A percentile compares a stretch with the other conserved stretches of the same genome.
phyloP scores from a whole-genome alignment of 2,329 filamentous ascomycete species.

The Paecilomyces dactylethromorphus region DNA sequence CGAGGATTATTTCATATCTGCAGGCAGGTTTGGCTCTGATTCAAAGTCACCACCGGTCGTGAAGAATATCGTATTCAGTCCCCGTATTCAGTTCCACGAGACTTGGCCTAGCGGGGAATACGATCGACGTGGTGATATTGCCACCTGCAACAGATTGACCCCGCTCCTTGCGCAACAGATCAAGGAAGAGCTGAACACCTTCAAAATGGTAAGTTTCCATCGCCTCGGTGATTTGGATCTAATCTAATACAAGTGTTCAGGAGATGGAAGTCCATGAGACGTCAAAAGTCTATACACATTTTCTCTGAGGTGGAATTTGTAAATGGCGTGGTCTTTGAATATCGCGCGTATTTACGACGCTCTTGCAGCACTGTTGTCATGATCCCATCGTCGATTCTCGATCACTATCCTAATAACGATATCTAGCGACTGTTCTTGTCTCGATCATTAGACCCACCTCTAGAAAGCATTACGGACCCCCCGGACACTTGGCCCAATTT shows the following conservation, averaged over 20 bases:
- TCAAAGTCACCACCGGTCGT: constrained; percentile 59
- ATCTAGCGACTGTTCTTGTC: background rate
- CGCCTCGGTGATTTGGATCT: background rate
- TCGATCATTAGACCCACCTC: background rate
- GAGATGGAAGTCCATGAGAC: constrained; percentile 99
- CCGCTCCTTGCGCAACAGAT: constrained; percentile 98
- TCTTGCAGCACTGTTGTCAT: background rate
- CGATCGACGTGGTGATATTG: constrained; percentile 89
- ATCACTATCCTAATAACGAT: background rate
- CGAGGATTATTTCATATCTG: constrained; percentile 85
- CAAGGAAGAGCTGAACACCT: constrained; percentile 97
- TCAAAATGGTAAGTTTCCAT: constrained; percentile 78
- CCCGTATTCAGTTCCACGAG: constrained; percentile 88
- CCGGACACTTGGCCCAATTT: background rate
- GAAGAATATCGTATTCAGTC: constrained; percentile 69
- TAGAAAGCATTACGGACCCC: background rate
- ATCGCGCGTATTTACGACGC: background rate
- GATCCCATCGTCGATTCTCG: background rate
- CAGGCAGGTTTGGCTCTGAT: constrained; percentile 64
- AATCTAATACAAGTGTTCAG: constrained; percentile 49
- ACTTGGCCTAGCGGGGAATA: constrained; percentile 96
- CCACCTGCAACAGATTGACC: constrained; percentile 94
- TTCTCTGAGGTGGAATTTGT: constrained; percentile 64
- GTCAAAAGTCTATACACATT: constrained; percentile 99
- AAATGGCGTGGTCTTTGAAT: background rate